Percentiles rank a stretch among this genome's conserved stretches.
Conservation (phyloP, 345 rosid species). For the Boechera divaricarpa region DNA sequence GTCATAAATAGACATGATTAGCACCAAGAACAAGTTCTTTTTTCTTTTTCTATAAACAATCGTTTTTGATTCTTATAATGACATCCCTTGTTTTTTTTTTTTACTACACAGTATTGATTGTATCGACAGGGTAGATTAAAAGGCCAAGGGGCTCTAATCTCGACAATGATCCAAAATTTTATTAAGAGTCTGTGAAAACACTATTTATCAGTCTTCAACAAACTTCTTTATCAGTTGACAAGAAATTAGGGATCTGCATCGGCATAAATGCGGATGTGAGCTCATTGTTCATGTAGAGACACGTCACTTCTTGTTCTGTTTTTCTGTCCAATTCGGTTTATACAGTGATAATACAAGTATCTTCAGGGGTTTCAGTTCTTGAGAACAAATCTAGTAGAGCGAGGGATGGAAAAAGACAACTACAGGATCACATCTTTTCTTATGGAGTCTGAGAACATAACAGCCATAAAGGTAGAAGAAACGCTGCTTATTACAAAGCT, state of each 20-base stretch:
- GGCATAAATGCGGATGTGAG: conserved; percentile 10
- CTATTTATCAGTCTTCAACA: not conserved
- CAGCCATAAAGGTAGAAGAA: not conserved
- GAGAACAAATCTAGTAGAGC: not conserved
- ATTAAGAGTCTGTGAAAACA: not conserved
- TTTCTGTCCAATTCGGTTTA: not conserved
- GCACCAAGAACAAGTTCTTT: no score
- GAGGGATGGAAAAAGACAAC: not conserved
- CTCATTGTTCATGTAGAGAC: not conserved
- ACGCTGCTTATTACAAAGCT: not conserved
- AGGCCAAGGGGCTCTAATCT: no score
- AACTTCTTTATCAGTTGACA: conserved; percentile 17
- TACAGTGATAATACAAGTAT: not conserved
- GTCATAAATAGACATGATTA: no score
- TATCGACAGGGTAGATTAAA: no score
- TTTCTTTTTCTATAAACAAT: no score
- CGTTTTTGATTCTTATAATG: no score
- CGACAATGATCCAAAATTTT: no score
- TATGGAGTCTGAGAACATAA: not conserved
- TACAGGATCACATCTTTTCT: not conserved
- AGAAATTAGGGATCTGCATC: conserved; percentile 1
- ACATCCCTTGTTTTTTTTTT: no score
- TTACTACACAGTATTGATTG: no score
- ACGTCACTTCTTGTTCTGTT: not conserved
- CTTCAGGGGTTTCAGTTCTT: not conserved